These are phyloP conservation scores for Apiospora phragmitis DNA, from an alignment of 2,329 filamentous ascomycete genomes.

Conservation along the genomic window DNA sequence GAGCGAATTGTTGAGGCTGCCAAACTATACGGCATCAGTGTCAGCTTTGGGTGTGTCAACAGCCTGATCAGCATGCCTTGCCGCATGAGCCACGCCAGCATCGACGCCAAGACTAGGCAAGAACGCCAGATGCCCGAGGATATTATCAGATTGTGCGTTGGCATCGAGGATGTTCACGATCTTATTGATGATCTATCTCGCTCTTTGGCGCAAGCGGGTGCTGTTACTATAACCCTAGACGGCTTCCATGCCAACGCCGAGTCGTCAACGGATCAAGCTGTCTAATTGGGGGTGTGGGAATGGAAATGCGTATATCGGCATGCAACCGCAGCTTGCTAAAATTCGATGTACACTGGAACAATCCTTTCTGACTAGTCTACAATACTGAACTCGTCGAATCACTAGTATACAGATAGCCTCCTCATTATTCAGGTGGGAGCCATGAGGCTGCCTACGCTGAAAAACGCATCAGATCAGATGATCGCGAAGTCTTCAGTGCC, in stretches of 20 bases:
- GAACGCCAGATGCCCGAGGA: constrained; percentile 95
- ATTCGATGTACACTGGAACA: not conserved
- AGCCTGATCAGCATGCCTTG: constrained; percentile 99
- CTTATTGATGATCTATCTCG: constrained; percentile 89
- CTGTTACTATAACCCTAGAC: constrained; percentile 82
- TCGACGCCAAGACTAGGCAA: constrained; percentile 88
- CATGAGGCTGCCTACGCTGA: not conserved
- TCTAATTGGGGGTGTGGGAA: no score
- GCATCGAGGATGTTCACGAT: constrained; percentile 91
- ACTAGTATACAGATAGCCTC: not conserved
- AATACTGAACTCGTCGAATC: not conserved
- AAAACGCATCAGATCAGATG: not conserved
- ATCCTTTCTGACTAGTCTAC: not conserved
- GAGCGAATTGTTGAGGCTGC: constrained; percentile 94
- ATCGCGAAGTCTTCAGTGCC: not conserved
- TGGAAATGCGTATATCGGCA: no score
- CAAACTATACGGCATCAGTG: constrained; percentile 89
- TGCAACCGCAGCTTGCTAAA: not conserved
- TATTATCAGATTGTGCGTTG: constrained; percentile 91
- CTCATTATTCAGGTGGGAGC: not conserved
- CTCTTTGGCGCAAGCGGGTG: constrained; percentile 91
- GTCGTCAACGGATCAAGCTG: not conserved
- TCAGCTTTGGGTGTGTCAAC: constrained; percentile 98
- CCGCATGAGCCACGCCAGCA: constrained; percentile 98
- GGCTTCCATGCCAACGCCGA: constrained; percentile 62